Percentiles rank a stretch among this genome's conserved stretches.
Evolutionary conservation across 441 rosid species (phyloP).

Genomic region (Isatis lusitanica): DNA sequence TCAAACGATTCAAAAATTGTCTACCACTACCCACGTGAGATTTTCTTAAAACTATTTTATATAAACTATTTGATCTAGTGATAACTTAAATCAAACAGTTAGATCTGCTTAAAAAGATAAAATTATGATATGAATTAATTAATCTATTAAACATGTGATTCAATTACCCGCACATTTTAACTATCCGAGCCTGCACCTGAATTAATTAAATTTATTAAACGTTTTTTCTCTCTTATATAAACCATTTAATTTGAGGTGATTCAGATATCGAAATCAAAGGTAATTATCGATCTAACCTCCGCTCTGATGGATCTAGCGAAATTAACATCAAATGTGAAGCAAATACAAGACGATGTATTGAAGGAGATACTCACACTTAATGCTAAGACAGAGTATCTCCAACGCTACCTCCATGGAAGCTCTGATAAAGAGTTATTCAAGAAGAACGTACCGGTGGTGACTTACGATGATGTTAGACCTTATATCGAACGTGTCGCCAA

Average conservation of each 20-base stretch:
- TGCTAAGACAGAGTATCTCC: constrained; percentile 1
- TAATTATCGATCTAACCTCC: not conserved
- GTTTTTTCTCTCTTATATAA: no score
- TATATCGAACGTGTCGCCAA: not conserved
- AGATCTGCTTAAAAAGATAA: no score
- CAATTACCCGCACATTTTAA: no score
- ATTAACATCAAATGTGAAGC: not conserved
- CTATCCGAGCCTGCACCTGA: no score
- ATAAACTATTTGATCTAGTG: no score
- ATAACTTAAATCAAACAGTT: no score
- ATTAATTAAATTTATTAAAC: no score
- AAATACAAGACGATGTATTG: not conserved
- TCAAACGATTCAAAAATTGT: no score
- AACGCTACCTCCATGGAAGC: not conserved
- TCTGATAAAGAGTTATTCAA: not conserved
- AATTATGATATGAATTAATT: no score
- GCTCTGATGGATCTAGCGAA: not conserved
- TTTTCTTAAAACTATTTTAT: no score
- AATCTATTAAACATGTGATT: no score
- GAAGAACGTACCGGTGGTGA: not conserved
- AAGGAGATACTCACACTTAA: not conserved
- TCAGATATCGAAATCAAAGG: not conserved
- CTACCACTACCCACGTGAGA: no score
- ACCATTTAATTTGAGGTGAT: not conserved
- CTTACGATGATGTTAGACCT: not conserved